A percentile compares a stretch with the other conserved stretches of the same genome.
phyloP scores from a whole-genome alignment of 2,329 filamentous ascomycete genomes.

The Fusarium verticillioides region DNA sequence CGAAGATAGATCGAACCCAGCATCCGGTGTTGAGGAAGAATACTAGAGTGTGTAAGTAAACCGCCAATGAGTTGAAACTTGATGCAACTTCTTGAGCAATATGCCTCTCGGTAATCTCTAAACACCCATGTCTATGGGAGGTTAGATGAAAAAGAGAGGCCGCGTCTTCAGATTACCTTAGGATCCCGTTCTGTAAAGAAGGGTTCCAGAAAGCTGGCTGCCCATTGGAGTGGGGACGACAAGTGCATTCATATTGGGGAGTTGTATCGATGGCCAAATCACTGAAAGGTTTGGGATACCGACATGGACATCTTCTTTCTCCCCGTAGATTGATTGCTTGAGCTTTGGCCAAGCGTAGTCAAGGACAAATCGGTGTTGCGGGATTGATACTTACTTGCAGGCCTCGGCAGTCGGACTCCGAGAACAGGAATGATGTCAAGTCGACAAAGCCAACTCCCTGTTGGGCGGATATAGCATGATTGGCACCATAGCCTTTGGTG shows the following conservation, averaged over 20 bases:
- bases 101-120: conserved; percentile 60
- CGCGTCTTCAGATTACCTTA: conserved; percentile 45
- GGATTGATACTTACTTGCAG: conserved; percentile 50
- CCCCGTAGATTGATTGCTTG: conserved; percentile 43
- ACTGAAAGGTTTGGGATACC: conserved; percentile 57
- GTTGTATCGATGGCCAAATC: conserved; percentile 75
- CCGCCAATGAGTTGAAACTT: conserved; percentile 11
- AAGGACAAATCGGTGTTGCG: conserved; percentile 21
- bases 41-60: conserved; percentile 51
- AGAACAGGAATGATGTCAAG: conserved; percentile 78
- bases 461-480: conserved; percentile 75
- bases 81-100: conserved; percentile 47
- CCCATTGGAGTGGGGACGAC: conserved; percentile 41
- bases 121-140: conserved; percentile 59
- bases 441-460: conserved; percentile 81
- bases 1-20: conserved; percentile 46
- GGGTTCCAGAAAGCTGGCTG: conserved; percentile 47
- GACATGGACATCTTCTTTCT: conserved; percentile 73
- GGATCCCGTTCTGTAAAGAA: conserved; percentile 58
- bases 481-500: conserved; percentile 84
- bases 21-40: conserved; percentile 48
- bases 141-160: conserved; percentile 58
- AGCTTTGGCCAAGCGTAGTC: conserved; percentile 8
- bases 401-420: conserved; percentile 70
- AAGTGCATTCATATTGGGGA: conserved; percentile 66